Evolutionary conservation across 768 basidiomycete species (phyloP).

Genomic region (Amanita rubescens): DNA sequence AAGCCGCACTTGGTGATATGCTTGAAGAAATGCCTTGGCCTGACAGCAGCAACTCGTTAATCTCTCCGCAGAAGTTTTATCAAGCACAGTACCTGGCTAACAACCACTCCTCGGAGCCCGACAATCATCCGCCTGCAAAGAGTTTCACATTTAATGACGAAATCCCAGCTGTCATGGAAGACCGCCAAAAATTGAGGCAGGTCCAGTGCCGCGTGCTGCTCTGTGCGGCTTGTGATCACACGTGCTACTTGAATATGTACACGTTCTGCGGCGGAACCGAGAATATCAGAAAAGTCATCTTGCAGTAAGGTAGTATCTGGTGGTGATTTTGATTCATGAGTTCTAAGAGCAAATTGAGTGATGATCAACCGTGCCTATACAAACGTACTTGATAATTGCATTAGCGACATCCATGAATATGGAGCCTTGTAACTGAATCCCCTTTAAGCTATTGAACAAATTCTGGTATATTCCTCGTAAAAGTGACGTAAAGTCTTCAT

Average conservation of each 20-base stretch:
- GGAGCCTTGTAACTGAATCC: constrained; percentile 52
- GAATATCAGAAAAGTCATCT: constrained; percentile 68
- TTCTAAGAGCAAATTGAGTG: neutral
- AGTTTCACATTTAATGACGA: constrained; percentile 83
- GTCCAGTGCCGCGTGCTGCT: constrained; percentile 69
- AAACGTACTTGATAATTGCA: constrained; percentile 25
- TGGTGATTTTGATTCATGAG: constrained; percentile 25
- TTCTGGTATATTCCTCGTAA: constrained; percentile 52
- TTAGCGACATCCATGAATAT: constrained; percentile 56
- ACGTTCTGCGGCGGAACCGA: constrained; percentile 77
- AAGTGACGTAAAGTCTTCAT: constrained; percentile 59
- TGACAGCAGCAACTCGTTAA: constrained; percentile 22
- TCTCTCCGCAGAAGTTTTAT: neutral
- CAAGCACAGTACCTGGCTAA: constrained; percentile 55
- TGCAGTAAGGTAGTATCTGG: constrained; percentile 38
- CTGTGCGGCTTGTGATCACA: constrained; percentile 67
- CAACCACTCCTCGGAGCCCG: constrained; percentile 77
- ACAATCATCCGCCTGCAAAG: constrained; percentile 90
- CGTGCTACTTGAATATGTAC: constrained; percentile 78
- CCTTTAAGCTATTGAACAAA: constrained; percentile 59
- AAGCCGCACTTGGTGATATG: constrained; percentile 78
- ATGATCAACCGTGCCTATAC: neutral
- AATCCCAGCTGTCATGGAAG: constrained; percentile 83
- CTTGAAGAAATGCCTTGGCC: constrained; percentile 83
- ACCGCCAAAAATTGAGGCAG: constrained; percentile 71